Conservation (phyloP, 139 green algal genomes). For the Chlamydomonas incerta region DNA sequence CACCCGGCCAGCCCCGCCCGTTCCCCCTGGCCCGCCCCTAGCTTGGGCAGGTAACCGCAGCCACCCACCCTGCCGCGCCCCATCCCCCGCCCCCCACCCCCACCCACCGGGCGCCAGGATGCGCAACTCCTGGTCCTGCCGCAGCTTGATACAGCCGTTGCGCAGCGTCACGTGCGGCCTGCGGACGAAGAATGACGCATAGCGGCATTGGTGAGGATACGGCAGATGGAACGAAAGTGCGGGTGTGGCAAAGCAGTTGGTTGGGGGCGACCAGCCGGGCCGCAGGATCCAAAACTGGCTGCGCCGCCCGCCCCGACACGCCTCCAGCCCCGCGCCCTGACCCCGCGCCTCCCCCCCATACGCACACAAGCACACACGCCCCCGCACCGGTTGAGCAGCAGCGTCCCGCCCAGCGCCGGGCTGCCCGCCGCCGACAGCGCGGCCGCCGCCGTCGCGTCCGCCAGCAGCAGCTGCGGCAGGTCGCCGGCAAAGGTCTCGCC, state of each 20-base stretch:
- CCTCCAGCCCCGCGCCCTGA: no score
- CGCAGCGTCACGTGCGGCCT: conserved; percentile 6
- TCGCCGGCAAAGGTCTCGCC: not conserved
- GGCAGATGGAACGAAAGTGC: not conserved
- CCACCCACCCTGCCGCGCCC: no score
- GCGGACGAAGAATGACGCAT: not conserved
- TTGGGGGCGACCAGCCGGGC: no score
- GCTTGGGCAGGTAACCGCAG: no score
- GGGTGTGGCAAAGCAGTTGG: no score
- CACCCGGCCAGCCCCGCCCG: no score
- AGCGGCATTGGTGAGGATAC: not conserved
- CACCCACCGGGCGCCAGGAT: not conserved
- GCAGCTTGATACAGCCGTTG: conserved; percentile 1
- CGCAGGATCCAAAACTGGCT: no score
- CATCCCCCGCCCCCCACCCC: no score
- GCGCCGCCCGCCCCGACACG: no score
- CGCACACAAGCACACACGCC: no score
- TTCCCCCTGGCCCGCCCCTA: no score
- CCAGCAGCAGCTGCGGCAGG: not conserved
- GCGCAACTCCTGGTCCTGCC: conserved; percentile 10
- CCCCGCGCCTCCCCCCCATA: no score
- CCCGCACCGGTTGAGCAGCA: not conserved
- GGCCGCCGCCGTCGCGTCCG: not conserved
- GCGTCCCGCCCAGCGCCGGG: not conserved
- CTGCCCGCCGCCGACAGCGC: not conserved